phyloP scores from a whole-genome alignment of 2,329 filamentous ascomycete species.

The Exophiala spinifera region DNA sequence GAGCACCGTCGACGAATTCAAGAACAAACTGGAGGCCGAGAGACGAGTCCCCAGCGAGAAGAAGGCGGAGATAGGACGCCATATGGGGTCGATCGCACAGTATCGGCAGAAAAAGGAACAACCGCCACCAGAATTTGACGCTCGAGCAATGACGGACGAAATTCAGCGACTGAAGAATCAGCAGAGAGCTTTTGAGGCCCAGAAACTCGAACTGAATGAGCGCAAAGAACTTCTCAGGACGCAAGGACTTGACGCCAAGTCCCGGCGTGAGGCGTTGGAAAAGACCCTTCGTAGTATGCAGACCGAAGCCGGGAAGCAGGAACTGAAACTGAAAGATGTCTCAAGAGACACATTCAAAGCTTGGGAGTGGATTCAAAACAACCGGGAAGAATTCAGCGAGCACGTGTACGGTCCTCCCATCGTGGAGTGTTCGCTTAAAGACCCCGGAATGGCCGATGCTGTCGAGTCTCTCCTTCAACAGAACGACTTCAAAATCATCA shows the following conservation, averaged over 20 bases:
- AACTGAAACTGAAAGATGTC: conserved; percentile 59
- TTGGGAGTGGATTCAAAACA: conserved; percentile 77
- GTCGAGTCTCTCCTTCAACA: conserved; percentile 57
- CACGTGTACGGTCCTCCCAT: conserved; percentile 78
- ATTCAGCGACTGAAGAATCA: conserved; percentile 17
- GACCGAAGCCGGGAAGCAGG: conserved; percentile 71
- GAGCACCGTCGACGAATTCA: conserved; percentile 37
- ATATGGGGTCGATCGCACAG: conserved; percentile 58
- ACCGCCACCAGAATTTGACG: conserved; percentile 64
- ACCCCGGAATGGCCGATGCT: conserved; percentile 62
- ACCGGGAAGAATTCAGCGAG: conserved; percentile 67
- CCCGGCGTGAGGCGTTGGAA: conserved; percentile 43
- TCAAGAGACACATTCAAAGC: conserved; percentile 65
- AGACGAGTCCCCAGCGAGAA: conserved; percentile 50
- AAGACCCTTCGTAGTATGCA: conserved; percentile 59
- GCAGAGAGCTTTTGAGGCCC: conserved; percentile 35
- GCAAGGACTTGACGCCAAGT: conserved; percentile 37
- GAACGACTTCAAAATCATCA: conserved; percentile 62
- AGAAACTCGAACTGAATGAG: conserved; percentile 35
- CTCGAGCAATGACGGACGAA: conserved; percentile 17
- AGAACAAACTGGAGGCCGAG: conserved; percentile 49
- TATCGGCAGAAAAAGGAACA: conserved; percentile 64
- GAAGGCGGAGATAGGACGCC: conserved; percentile 50
- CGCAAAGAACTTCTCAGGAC: conserved; percentile 35
- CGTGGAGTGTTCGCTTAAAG: conserved; percentile 73